Evolutionary conservation across 2,329 filamentous ascomycete genomes (phyloP).

Genomic region (Chaetomium strumarium): DNA sequence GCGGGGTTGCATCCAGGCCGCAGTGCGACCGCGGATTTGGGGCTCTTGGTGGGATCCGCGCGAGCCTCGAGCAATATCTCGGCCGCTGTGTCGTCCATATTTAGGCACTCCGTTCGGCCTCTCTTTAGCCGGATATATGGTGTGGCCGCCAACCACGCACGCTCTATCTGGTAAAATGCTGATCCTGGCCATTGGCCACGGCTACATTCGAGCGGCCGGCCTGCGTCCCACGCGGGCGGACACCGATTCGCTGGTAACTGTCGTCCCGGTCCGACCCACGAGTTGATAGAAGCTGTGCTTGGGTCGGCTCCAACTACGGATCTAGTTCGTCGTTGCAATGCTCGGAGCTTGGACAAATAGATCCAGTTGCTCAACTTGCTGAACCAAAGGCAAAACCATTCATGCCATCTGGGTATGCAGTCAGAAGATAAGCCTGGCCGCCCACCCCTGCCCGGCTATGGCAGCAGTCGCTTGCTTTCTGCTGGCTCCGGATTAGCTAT

Average conservation of each 20-base stretch:
- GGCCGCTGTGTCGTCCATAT: conserved; percentile 17
- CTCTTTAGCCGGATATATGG: conserved; percentile 23
- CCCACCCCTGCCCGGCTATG: conserved; percentile 12
- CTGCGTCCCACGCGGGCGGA: neutral
- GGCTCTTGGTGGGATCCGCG: conserved; percentile 6
- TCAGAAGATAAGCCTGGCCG: conserved; percentile 4
- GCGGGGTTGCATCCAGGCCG: neutral
- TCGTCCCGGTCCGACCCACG: conserved; percentile 11
- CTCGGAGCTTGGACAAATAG: conserved; percentile 21
- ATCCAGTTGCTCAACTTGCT: conserved; percentile 4
- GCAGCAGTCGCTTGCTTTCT: neutral
- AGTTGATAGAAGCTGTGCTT: neutral
- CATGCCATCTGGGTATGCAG: conserved; percentile 7
- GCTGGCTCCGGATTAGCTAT: neutral
- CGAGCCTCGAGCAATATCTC: conserved; percentile 7
- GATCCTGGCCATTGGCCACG: conserved; percentile 20
- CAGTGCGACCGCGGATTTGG: conserved; percentile 8
- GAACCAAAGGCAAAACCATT: neutral
- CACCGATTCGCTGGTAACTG: conserved; percentile 17
- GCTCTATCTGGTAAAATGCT: conserved; percentile 27
- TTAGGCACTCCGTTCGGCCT: conserved; percentile 15
- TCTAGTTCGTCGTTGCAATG: conserved; percentile 8
- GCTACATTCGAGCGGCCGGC: conserved; percentile 4
- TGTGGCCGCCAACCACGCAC: conserved; percentile 17
- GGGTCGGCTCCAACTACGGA: conserved; percentile 1